Evolutionary conservation across 176 grass and related monocot genomes (phyloP).

Genomic region (Alloteropsis semialata): DNA sequence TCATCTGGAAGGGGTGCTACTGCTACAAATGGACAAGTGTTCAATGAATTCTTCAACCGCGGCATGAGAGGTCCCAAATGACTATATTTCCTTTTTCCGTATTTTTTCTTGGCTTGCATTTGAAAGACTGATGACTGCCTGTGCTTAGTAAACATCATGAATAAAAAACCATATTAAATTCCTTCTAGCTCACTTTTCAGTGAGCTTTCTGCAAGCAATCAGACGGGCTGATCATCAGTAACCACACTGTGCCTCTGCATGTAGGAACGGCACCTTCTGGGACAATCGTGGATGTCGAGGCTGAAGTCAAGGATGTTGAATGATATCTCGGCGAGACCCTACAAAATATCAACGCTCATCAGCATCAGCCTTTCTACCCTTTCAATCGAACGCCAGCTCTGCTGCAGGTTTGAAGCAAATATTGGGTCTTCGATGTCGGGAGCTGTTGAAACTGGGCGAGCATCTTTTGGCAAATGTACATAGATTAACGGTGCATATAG

Average conservation of each 20-base stretch:
- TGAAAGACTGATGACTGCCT: background rate
- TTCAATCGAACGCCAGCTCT: background rate
- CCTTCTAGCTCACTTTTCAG: background rate
- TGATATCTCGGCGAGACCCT: conserved; percentile 19
- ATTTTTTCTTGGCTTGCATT: background rate
- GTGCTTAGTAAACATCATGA: background rate
- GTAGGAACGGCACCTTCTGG: conserved; percentile 42
- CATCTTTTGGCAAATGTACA: background rate
- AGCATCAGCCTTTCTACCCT: background rate
- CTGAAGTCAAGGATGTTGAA: conserved; percentile 69
- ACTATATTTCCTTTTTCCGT: background rate
- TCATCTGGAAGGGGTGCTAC: conserved; percentile 48
- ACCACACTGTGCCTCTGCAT: background rate
- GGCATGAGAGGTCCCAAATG: conserved; percentile 33
- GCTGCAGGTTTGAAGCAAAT: background rate
- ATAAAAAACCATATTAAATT: background rate
- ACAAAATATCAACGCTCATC: background rate
- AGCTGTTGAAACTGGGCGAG: background rate
- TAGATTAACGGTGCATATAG: background rate
- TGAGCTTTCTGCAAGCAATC: background rate
- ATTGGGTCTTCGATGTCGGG: background rate
- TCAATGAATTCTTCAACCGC: conserved; percentile 42
- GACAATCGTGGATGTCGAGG: conserved; percentile 63
- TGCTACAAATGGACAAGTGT: conserved; percentile 28
- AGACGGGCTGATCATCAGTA: background rate